A percentile compares a stretch with the other conserved stretches of the same genome.
Evolutionary conservation across 73 alveolate species (phyloP).

Genomic region (Paramecium pentaurelia): DNA sequence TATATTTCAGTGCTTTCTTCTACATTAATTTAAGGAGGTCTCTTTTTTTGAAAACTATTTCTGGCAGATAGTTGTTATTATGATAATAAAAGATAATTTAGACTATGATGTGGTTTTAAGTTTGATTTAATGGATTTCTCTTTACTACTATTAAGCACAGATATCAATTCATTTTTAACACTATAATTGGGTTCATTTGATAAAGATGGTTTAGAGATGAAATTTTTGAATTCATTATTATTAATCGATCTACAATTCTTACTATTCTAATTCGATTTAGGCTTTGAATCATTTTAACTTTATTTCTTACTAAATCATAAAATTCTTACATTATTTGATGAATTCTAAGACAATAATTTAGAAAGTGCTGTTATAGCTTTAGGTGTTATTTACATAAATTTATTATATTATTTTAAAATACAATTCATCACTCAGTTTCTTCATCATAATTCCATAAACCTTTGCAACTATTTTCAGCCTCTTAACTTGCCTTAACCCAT

Average conservation of each 20-base stretch:
- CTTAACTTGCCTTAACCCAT: constrained; percentile 71
- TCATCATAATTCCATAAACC: constrained; percentile 80
- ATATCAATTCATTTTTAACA: neutral
- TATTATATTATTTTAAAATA: neutral
- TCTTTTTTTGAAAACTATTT: neutral
- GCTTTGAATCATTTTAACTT: neutral
- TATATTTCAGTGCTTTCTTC: neutral
- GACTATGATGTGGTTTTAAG: neutral
- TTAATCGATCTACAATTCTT: neutral
- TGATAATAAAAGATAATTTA: neutral
- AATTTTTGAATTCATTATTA: constrained; percentile 1
- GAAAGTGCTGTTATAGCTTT: constrained; percentile 41
- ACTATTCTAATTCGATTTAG: neutral
- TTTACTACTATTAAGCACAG: neutral
- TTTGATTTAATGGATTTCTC: neutral
- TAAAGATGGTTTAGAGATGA: neutral
- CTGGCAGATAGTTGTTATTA: neutral
- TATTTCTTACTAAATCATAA: neutral
- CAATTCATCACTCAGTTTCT: constrained; percentile 22
- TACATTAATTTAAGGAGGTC: constrained; percentile 26
- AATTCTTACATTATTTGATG: neutral
- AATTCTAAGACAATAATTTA: constrained; percentile 19
- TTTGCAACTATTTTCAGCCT: constrained; percentile 61
- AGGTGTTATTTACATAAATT: constrained; percentile 35
- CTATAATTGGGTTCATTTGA: neutral